Percentiles rank a stretch among this genome's conserved stretches.
Conservation (phyloP, 2,329 filamentous ascomycete genomes). For the Peltaster fructicola region DNA sequence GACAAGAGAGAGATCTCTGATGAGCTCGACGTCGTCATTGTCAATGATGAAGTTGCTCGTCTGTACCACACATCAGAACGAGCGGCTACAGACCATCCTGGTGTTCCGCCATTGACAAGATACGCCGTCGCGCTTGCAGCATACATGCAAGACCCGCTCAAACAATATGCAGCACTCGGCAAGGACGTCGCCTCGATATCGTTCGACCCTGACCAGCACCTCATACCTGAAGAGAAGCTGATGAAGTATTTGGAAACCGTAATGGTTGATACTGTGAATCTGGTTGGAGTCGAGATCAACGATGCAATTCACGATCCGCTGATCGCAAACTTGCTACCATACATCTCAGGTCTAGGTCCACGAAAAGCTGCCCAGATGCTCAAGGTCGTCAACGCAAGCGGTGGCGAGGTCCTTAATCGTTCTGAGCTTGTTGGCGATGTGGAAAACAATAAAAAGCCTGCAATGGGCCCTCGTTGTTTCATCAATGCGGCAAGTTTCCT, state of each 20-base stretch:
- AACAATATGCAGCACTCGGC: conserved; percentile 86
- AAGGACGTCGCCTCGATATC: conserved; percentile 72
- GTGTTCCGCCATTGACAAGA: conserved; percentile 56
- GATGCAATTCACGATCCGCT: conserved; percentile 70
- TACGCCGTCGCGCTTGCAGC: conserved; percentile 82
- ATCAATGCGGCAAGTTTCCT: conserved; percentile 95
- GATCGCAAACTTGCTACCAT: conserved; percentile 74
- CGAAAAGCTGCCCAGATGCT: conserved; percentile 72
- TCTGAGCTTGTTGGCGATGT: conserved; percentile 80
- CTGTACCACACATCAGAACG: conserved; percentile 83
- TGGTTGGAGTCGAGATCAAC: conserved; percentile 89
- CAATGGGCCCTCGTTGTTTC: conserved; percentile 81
- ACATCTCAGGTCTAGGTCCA: conserved; percentile 77
- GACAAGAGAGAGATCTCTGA: conserved; percentile 59
- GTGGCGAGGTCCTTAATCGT: conserved; percentile 65
- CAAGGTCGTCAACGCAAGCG: conserved; percentile 84
- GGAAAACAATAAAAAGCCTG: conserved; percentile 38
- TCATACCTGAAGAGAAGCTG: conserved; percentile 76
- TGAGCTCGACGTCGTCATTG: conserved; percentile 69
- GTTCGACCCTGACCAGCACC: conserved; percentile 78
- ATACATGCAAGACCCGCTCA: conserved; percentile 89
- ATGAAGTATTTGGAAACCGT: conserved; percentile 79
- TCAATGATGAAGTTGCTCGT: conserved; percentile 94
- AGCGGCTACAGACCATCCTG: conserved; percentile 63
- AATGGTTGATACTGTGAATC: conserved; percentile 96